Evolutionary conservation across 345 rosid genomes (phyloP), one percentile per base, ranked within the genome.

Genomic region (Xanthoceras sorbifolium): DNA sequence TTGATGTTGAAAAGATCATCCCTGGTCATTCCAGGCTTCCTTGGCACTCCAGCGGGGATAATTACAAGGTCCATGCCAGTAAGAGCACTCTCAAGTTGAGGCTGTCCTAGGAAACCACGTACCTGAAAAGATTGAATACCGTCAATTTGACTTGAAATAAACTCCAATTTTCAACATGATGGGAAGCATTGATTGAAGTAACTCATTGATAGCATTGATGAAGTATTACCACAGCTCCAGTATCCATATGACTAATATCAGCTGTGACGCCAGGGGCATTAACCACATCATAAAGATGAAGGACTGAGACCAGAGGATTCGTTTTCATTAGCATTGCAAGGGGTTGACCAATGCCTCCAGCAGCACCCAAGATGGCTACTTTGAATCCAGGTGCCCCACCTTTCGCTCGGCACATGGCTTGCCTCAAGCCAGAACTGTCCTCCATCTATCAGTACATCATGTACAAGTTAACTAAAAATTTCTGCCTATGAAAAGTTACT

Each of bases 1-100:
- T 94, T 94, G 74, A 92, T 90, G 68, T 92, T 92, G 81, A 94
- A 93, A 29, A 93, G 91, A 78, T 93, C 98, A 81, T 92, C 98
- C 36, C 97, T 85, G 0, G 93, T 93, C 97, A 92, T 92, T 80
- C 97, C 95, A 38, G 98, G 98, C 78, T 92, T 93, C 83, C 95
- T 87, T 29, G 98, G 97, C 42, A 92, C 82, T 73, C 98, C 97
- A 38, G 98, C 97, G 46, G 98, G 97, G 69, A 93, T 90, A 79
- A 93, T 85, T 68, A 92, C 98, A 78, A 92, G 90, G 82, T 92
- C 93, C 91, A 90, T 87, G 64, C 98, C 97, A 3, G 87, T 88
- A 55, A 94, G 81, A 0, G 96, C 96, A 81, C 83, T 87, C 67
- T 90, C 98, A 60, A 94, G 88, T 79, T 94, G 92, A 60, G 85